Base-by-base conservation (phyloP, 2,329 filamentous ascomycete species). In the Didymosphaeria variabile region DNA sequence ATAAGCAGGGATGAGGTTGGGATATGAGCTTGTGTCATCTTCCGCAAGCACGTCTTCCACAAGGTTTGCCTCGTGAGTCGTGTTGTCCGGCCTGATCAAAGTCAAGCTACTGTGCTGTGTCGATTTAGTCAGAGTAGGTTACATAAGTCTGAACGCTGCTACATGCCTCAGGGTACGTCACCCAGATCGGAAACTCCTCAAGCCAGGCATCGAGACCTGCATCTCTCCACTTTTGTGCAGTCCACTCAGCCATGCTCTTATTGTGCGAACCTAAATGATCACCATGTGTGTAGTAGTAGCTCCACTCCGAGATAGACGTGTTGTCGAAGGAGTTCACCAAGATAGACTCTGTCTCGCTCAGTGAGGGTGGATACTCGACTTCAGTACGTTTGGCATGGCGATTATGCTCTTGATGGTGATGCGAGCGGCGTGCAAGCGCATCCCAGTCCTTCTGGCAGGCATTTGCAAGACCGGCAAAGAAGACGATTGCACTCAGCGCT, bases 1-100 rank as follows among this genome's bases (percentile, higher is more conserved):
- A 64, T 79, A 82, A 7, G 74, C 77, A 5, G 79, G 77, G 32
- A 78, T 71, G 8, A 71, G 56, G 62, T 79, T 65, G 36, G 32
- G 75, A 73, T 51, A 77, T 15, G 34, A 46, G 31, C 66, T 71
- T 26, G 66, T 67, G 45, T 66, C 62, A 55, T 69, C 68, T 40
- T 71, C 66, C 23, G 55, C 57, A 32, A 71, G 42, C 40, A 67
- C 60, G 58, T 69, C 69, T 55, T 71, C 69, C 5, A 62, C 57
- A 19, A 71, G 46, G 38, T 62, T 69, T 13, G 62, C 63, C 29
- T 65, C 55, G 44, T 68, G 61, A 7, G 47, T 64, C 6, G 55
- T 58, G 23, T 68, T 65, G 60, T 70, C 62, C 23, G 63, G 49
- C 40, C 59, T 55, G 2, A 58, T 60, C 5, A 70, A 40, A 13